Evolutionary conservation across 257 asterid species (phyloP).

Genomic region (Osmanthus fragrans): DNA sequence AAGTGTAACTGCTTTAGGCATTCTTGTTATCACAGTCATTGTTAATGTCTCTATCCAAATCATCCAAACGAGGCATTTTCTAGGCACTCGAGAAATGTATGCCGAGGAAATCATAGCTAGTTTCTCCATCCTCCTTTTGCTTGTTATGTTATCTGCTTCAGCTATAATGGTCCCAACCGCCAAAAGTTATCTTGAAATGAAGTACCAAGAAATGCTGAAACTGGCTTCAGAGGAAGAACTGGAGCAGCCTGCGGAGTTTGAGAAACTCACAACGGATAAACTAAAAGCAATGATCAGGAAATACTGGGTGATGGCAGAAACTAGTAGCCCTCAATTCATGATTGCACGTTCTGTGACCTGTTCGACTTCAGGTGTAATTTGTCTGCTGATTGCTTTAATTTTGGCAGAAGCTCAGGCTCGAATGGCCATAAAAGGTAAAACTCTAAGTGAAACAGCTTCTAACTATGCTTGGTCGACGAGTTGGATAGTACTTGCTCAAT

Average conservation of each 20-base stretch:
- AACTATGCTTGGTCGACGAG: conserved; percentile 33
- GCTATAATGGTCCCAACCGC: conserved; percentile 33
- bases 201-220: conserved; percentile 33
- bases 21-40: conserved; percentile 34
- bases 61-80: conserved; percentile 29
- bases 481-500: conserved; percentile 32
- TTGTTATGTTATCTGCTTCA: conserved; percentile 27
- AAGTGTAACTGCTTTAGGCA: conserved; percentile 37
- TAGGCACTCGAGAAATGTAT: conserved; percentile 17
- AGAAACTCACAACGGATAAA: conserved; percentile 17
- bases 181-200: conserved; percentile 31
- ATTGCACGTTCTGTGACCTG: conserved; percentile 46
- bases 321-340: conserved; percentile 49
- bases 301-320: conserved; percentile 50
- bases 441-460: conserved; percentile 16
- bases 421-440: conserved; percentile 1
- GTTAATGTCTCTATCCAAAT: conserved; percentile 35
- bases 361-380: conserved; percentile 33
- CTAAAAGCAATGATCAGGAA: conserved; percentile 32
- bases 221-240: conserved; percentile 30
- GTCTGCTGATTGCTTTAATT: conserved; percentile 26
- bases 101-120: conserved; percentile 29
- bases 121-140: conserved; percentile 25
- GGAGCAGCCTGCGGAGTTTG: conserved; percentile 26
- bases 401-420: conserved; percentile 32